Evolutionary conservation across 148 eudicot species (phyloP).

Genomic region (Fagopyrum esculentum): DNA sequence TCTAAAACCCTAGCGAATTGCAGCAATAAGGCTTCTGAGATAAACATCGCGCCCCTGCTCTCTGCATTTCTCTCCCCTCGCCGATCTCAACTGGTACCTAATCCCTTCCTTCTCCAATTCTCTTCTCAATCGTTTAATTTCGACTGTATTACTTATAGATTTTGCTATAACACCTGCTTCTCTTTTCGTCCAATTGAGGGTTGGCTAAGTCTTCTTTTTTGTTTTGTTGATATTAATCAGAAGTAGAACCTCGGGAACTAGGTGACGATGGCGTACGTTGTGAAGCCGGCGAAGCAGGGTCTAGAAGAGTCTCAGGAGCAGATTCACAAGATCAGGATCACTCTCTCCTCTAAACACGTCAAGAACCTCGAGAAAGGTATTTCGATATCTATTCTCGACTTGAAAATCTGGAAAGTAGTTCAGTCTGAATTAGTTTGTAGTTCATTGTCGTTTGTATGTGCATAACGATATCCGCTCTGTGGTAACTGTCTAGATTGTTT

Average conservation of each 20-base stretch:
- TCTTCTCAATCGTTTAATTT: not conserved
- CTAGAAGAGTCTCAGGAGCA: conserved; percentile 65
- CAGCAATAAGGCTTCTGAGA: not conserved
- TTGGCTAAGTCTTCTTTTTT: not conserved
- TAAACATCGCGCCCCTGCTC: not conserved
- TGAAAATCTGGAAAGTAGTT: not conserved
- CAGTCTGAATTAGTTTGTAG: not conserved
- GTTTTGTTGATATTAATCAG: not conserved
- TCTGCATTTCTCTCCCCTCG: not conserved
- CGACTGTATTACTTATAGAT: not conserved
- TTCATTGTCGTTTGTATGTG: not conserved
- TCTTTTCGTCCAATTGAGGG: not conserved
- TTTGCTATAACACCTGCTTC: not conserved
- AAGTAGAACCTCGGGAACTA: not conserved
- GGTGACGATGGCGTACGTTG: conserved; percentile 52
- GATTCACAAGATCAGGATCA: conserved; percentile 82
- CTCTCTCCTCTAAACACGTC: conserved; percentile 81
- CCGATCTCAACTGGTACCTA: not conserved
- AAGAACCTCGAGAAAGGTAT: conserved; percentile 88
- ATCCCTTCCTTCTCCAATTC: not conserved
- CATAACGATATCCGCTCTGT: not conserved
- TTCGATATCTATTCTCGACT: not conserved
- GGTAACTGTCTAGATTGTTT: not conserved
- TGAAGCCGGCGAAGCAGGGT: conserved; percentile 72
- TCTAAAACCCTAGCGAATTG: not conserved